Evolutionary conservation across 75 land plant genomes (phyloP), one percentile per base, ranked within the genome.

Genomic region (Adiantum capillusveneris): DNA sequence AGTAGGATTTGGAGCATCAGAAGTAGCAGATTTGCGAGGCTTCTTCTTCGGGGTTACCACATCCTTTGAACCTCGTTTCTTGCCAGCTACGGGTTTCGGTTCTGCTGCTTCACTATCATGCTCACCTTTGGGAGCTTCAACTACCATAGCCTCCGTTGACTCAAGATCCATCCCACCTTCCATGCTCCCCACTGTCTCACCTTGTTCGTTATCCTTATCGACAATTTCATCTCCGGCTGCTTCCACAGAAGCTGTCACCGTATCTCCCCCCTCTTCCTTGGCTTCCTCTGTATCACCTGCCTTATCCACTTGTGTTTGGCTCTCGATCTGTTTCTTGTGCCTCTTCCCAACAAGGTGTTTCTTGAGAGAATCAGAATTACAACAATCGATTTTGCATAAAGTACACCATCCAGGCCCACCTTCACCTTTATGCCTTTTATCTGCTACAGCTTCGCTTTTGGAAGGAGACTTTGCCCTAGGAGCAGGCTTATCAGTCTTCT

Each of bases 361-460:
- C 5, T 29, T 28, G 19, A 63, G 34, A 26, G 45, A 29, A 27
- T 48, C 54, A 29, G 55, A 11, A 6, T 25, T 63, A 49, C 29
- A 24, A 31, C 65, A 63, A 20, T 63, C 54, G 21, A 63, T 46
- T 43, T 63, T 31, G 31, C 65, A 63, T 12, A 50, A 0, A 16
- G 29, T n/a, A 63, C 65, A 63, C 65, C 65, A 63, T 25, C 65
- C 65, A 43, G 55, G 29, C 28, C 65, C 65, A 39, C 62, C 46
- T 41, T 41, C 45, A 34, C 37, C 37, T 34, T 34, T 34, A 5
- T 34, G 12, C 19, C 11, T 39, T 24, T 59, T 43, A 39, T 41
- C 36, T 59, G 41, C 19, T 18, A 24, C 17, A 20, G 36, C 44
- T 6, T 26, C 27, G 6, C n/a, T n/a, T n/a, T 24, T 43, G 17